Evolutionary conservation across 73 alveolate species (phyloP), one percentile per base, ranked within the genome.

Genomic region (Halteria grandinella): DNA sequence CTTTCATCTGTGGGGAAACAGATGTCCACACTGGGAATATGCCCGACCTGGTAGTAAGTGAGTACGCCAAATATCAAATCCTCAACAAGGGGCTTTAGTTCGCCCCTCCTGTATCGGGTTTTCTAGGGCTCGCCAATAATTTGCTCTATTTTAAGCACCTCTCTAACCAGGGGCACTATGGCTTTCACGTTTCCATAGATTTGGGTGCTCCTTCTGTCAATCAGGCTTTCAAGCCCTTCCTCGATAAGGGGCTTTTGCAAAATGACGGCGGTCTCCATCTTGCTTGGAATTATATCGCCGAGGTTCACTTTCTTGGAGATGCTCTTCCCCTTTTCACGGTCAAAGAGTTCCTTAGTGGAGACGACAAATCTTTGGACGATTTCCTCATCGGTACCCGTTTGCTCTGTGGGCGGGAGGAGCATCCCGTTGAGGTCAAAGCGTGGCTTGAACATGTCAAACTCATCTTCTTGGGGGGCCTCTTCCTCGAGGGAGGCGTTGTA

Each of bases 121-220:
- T 66, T 11, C 5, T 66, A 4, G 17, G 5, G 4, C 40, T 8
- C 15, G 39, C 1, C 43, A 6, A 2, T 21, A 4, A 21, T 17
- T 62, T 48, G 40, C 53, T 66, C 81, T 25, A 40, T 12, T 10
- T 5, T 17, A 6, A 66, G 66, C 36, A 44, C 45, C 54, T 66
- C 81, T 66, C 81, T 40, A 12, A 43, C 1, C n/a, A 66, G 17
- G 3, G 81, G 81, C 6, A 66, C 29, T 10, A 66, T 45, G 11
- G 81, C 81, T 23, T 66, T 66, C 12, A 66, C 81, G 12, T 40
- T 66, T 2, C 81, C 81, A 66, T 37, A 62, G 20, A 62, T 33
- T 20, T 6, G 34, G 1, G 69, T 29, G 0, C 18, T 3, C 43
- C 51, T 4, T 66, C 53, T 48, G n/a, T 45, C 69, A 29, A 25